phyloP scores from a whole-genome alignment of 2,329 filamentous ascomycete species.

The Uncinocarpus reesii region DNA sequence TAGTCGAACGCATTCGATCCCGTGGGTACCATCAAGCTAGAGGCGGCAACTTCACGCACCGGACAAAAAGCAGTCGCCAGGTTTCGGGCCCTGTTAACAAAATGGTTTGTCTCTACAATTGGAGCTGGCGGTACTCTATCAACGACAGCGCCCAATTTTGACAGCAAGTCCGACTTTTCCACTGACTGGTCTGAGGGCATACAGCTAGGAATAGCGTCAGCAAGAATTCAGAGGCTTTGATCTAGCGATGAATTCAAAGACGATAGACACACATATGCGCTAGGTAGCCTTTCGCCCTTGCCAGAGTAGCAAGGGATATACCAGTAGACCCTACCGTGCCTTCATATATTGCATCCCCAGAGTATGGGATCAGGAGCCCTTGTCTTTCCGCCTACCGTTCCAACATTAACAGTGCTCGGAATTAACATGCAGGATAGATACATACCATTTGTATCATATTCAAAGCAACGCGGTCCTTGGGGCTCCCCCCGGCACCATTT shows the following conservation, averaged over 20 bases:
- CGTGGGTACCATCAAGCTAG: conserved; percentile 12
- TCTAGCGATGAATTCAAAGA: too few relatives aligned
- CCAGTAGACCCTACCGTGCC: conserved; percentile 94
- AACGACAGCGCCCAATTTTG: conserved; percentile 83
- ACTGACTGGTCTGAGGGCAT: conserved; percentile 86
- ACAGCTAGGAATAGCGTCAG: conserved; percentile 42
- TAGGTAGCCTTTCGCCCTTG: conserved; percentile 76
- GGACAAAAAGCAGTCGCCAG: conserved; percentile 64
- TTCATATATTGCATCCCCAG: conserved; percentile 93
- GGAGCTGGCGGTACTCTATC: conserved; percentile 83
- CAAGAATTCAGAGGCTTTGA: neutral
- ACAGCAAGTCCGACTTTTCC: conserved; percentile 82
- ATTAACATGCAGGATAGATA: neutral
- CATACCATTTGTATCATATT: conserved; percentile 61
- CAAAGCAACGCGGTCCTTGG: conserved; percentile 89
- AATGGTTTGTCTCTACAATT: conserved; percentile 87
- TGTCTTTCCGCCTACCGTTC: conserved; percentile 57
- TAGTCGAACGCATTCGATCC: conserved; percentile 18
- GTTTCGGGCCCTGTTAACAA: conserved; percentile 78
- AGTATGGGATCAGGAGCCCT: conserved; percentile 64
- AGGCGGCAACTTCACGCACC: conserved; percentile 18
- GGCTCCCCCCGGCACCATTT: conserved; percentile 85
- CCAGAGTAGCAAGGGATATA: conserved; percentile 84
- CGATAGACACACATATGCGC: conserved; percentile 62
- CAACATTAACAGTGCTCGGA: neutral